Evolutionary conservation across 805 yeast species (phyloP).

Genomic region (Scheffersomyces stipitis): DNA sequence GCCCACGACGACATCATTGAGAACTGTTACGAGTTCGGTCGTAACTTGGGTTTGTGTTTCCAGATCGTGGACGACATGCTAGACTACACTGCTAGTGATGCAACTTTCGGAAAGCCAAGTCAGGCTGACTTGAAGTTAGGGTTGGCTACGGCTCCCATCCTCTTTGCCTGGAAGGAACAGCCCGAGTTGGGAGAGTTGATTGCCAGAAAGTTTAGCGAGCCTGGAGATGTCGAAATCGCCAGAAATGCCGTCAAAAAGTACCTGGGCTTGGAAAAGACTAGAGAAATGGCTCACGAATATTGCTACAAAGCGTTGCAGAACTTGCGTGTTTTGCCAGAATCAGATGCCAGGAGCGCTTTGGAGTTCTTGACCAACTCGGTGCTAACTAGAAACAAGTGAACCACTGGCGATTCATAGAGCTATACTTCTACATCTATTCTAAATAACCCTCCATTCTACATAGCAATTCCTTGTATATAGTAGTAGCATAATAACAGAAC

Average conservation of each 20-base stretch:
- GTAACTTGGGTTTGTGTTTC: constrained; percentile 91
- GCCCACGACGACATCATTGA: constrained; percentile 75
- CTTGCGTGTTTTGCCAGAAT: constrained; percentile 74
- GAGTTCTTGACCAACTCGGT: constrained; percentile 81
- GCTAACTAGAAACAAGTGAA: constrained; percentile 72
- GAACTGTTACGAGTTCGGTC: constrained; percentile 85
- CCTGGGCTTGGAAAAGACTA: constrained; percentile 75
- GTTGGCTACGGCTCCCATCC: constrained; percentile 93
- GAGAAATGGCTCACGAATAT: constrained; percentile 73
- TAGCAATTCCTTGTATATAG: too few species aligned
- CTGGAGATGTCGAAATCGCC: constrained; percentile 86
- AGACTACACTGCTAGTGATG: constrained; percentile 88
- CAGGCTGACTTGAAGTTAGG: constrained; percentile 94
- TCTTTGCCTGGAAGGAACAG: constrained; percentile 88
- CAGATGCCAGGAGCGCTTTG: constrained; percentile 86
- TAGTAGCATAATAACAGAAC: too few species aligned
- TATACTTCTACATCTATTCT: too few species aligned
- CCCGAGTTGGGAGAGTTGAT: constrained; percentile 85
- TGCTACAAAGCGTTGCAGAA: constrained; percentile 73
- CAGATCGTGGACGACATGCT: constrained; percentile 95
- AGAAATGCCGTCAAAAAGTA: constrained; percentile 67
- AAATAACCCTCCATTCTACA: too few species aligned
- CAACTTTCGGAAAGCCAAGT: constrained; percentile 88
- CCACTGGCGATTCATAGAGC: too few species aligned
- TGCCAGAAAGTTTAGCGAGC: constrained; percentile 72